Conservation (phyloP, 306 rosid genomes). For the Trifolium pratense region DNA sequence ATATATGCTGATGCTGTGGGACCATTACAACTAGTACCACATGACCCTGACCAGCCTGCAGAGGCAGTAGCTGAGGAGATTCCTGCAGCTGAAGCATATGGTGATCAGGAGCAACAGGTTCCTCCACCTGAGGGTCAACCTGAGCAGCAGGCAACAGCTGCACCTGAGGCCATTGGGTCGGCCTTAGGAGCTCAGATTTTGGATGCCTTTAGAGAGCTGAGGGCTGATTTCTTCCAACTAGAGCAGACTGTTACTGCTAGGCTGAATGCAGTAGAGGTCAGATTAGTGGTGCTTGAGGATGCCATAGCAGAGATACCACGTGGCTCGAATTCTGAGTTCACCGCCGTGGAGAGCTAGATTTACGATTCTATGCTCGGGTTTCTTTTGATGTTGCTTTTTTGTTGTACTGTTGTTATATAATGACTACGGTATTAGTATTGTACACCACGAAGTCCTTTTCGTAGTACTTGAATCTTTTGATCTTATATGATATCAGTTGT, state of each 20-base stretch:
- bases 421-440: too few relatives aligned
- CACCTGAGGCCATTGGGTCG: not conserved
- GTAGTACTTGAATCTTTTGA: too few relatives aligned
- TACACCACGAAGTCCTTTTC: too few relatives aligned
- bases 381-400: too few relatives aligned
- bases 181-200: not conserved
- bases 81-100: not conserved
- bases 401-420: too few relatives aligned
- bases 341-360: too few relatives aligned
- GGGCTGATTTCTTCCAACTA: not conserved
- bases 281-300: not conserved
- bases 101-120: not conserved
- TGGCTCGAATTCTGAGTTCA: not conserved
- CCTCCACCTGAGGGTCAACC: not conserved
- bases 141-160: not conserved
- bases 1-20: not conserved
- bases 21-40: not conserved
- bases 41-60: not conserved
- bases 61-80: not conserved
- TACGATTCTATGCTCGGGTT: too few relatives aligned
- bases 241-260: not conserved
- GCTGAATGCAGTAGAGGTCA: not conserved
- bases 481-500: too few relatives aligned
- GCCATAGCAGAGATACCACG: not conserved
- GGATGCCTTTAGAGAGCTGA: not conserved